Conservation (phyloP, 768 basidiomycete genomes). For the Xerocomellus intermedius region DNA sequence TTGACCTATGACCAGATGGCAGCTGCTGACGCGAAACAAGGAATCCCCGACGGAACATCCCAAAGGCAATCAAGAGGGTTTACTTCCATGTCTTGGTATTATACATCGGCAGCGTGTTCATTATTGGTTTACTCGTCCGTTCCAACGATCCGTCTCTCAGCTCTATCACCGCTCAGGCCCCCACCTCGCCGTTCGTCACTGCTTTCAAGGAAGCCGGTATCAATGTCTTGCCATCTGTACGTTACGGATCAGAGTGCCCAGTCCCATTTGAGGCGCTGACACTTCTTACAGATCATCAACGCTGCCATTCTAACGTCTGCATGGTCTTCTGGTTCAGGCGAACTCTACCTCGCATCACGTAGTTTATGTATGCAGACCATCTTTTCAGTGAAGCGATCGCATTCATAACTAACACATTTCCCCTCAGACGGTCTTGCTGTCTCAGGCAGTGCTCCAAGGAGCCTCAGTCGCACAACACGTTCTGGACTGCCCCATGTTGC, state of each 20-base stretch:
- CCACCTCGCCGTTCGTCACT: conserved; percentile 57
- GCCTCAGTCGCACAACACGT: conserved; percentile 43
- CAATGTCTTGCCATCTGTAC: conserved; percentile 50
- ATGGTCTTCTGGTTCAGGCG: conserved; percentile 42
- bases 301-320: conserved; percentile 44
- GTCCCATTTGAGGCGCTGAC: background rate
- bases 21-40: conserved; percentile 49
- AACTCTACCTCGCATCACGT: conserved; percentile 40
- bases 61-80: conserved; percentile 41
- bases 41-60: conserved; percentile 47
- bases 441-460: conserved; percentile 50
- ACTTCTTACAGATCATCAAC: conserved; percentile 30
- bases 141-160: conserved; percentile 44
- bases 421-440: conserved; percentile 51
- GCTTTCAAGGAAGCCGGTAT: conserved; percentile 57
- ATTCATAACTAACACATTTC: conserved; percentile 15
- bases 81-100: conserved; percentile 44
- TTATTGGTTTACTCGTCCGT: conserved; percentile 51
- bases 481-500: conserved; percentile 48
- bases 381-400: background rate
- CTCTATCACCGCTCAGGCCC: conserved; percentile 39
- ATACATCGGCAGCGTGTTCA: conserved; percentile 40
- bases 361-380: no score
- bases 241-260: background rate
- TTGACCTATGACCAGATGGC: conserved; percentile 32